Evolutionary conservation across 768 basidiomycete species (phyloP).

Genomic region (Aureoboletus auriporus): DNA sequence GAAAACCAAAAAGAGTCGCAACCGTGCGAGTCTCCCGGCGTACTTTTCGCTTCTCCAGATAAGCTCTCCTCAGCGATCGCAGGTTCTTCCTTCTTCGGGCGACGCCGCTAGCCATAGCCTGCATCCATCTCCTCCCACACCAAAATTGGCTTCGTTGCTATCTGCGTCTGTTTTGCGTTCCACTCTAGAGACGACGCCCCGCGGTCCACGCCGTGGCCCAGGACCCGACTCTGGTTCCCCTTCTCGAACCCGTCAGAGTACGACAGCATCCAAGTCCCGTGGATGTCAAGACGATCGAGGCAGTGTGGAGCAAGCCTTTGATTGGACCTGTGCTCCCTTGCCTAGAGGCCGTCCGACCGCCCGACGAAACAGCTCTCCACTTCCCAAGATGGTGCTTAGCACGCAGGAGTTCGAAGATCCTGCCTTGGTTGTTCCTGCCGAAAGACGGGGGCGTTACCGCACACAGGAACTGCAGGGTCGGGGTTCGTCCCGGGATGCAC

Average conservation of each 20-base stretch:
- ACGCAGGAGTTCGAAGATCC: conserved; percentile 32
- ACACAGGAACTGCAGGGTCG: conserved; percentile 49
- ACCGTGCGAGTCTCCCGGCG: conserved; percentile 70
- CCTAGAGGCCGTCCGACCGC: conserved; percentile 41
- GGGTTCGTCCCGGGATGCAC: conserved; percentile 42
- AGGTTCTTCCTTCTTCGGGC: conserved; percentile 39
- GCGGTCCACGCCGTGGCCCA: conserved; percentile 48
- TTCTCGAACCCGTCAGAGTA: conserved; percentile 33
- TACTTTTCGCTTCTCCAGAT: conserved; percentile 72
- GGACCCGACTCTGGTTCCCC: conserved; percentile 37
- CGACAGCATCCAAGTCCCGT: conserved; percentile 9
- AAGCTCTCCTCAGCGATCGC: conserved; percentile 39
- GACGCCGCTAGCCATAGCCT: conserved; percentile 35
- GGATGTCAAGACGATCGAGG: conserved; percentile 24
- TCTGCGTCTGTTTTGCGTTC: conserved; percentile 33
- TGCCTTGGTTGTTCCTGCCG: conserved; percentile 21
- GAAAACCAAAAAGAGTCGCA: conserved; percentile 51
- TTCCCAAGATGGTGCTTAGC: conserved; percentile 43
- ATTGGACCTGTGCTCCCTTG: conserved; percentile 43
- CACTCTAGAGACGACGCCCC: conserved; percentile 42
- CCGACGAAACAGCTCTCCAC: conserved; percentile 58
- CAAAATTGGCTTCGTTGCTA: conserved; percentile 40
- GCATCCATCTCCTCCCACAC: conserved; percentile 59
- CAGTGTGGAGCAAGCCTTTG: conserved; percentile 43
- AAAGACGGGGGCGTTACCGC: conserved; percentile 51